Percentiles rank a stretch among this genome's conserved stretches.
Evolutionary conservation across 1,284 basidiomycete genomes (phyloP).

Genomic region (Gymnopus androsaceus): DNA sequence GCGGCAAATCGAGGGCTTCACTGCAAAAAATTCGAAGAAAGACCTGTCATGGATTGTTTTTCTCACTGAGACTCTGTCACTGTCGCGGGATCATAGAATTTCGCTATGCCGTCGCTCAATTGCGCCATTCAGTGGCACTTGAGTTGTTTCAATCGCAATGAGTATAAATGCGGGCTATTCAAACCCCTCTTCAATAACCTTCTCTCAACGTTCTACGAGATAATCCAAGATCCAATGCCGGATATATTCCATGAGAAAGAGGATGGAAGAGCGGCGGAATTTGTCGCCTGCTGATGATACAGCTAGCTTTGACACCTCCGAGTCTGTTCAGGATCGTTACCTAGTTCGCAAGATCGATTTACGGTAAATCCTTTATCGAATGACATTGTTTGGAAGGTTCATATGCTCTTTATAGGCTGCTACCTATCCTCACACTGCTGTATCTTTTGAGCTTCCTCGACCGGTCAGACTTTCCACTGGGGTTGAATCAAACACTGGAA

Average conservation of each 20-base stretch:
- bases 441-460: slow-evolving; percentile 74
- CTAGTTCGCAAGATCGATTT: slow-evolving; percentile 48
- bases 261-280: not conserved
- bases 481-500: not conserved
- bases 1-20: too few relatives aligned
- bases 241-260: not conserved
- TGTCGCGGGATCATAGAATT: slow-evolving; percentile 10
- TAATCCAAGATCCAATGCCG: not conserved
- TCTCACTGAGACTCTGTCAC: too few relatives aligned
- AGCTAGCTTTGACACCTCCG: slow-evolving; percentile 1
- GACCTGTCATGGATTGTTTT: too few relatives aligned
- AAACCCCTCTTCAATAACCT: not conserved
- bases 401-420: slow-evolving; percentile 33
- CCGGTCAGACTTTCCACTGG: slow-evolving; percentile 36
- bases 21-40: too few relatives aligned
- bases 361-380: slow-evolving; percentile 34
- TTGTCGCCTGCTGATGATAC: not conserved
- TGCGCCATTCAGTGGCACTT: not conserved
- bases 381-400: not conserved
- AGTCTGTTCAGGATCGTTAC: slow-evolving; percentile 11
- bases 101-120: not conserved
- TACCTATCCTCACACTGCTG: slow-evolving; percentile 59
- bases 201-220: not conserved
- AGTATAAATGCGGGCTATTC: not conserved
- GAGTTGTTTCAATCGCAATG: not conserved